phyloP scores from a whole-genome alignment of 2,329 filamentous ascomycete species.

The Knufia fluminis region DNA sequence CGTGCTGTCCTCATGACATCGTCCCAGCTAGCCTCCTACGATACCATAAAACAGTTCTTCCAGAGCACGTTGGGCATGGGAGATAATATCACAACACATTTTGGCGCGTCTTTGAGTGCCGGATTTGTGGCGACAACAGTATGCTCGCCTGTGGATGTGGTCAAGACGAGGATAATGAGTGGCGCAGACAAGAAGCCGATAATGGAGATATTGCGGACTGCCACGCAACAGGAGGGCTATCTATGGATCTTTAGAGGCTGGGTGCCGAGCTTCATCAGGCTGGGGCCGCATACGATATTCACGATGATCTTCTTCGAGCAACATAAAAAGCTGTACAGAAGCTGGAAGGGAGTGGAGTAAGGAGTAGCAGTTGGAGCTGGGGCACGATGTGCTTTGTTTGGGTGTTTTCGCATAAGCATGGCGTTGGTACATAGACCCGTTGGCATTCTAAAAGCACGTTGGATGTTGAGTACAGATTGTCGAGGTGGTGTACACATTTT shows the following conservation, averaged over 20 bases:
- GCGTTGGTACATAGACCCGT: neutral
- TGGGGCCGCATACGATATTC: constrained; percentile 57
- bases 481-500: neutral
- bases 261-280: constrained; percentile 57
- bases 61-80: constrained; percentile 43
- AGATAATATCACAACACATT: constrained; percentile 53
- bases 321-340: constrained; percentile 55
- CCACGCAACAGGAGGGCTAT: constrained; percentile 49
- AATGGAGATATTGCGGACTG: constrained; percentile 42
- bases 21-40: constrained; percentile 55
- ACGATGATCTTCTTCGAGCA: constrained; percentile 60
- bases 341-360: constrained; percentile 29
- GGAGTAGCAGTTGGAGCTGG: too few species aligned
- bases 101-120: constrained; percentile 51
- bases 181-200: constrained; percentile 39
- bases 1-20: constrained; percentile 59
- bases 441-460: neutral
- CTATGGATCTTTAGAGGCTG: constrained; percentile 59
- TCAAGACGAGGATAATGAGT: constrained; percentile 59
- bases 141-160: constrained; percentile 58
- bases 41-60: constrained; percentile 52
- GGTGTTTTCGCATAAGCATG: neutral
- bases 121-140: constrained; percentile 59
- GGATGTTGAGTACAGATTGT: neutral
- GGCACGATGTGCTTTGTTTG: too few species aligned